Percentiles rank a stretch among this genome's conserved stretches.
phyloP scores from a whole-genome alignment of 2,329 filamentous ascomycete species.

The Scedosporium minutisporum region DNA sequence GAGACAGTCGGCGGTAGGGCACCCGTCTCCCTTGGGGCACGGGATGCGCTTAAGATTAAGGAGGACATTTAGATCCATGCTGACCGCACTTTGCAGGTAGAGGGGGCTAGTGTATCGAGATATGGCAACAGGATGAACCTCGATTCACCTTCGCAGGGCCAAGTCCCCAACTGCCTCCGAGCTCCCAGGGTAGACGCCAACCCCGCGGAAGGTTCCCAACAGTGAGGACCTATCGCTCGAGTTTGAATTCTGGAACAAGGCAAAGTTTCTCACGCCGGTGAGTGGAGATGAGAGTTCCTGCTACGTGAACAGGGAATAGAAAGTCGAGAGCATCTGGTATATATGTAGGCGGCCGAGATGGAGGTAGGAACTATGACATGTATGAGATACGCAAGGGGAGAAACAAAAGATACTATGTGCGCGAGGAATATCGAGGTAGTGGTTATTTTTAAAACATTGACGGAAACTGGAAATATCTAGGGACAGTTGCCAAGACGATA shows the following conservation, averaged over 20 bases:
- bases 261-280: too few species aligned
- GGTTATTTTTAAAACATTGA: not conserved
- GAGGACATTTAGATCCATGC: conserved; percentile 11
- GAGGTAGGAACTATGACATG: not conserved
- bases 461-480: not conserved
- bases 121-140: too few species aligned
- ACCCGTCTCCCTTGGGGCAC: conserved; percentile 37
- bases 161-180: too few species aligned
- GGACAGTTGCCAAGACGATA: not conserved
- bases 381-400: not conserved
- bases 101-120: not conserved
- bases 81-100: not conserved
- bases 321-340: not conserved
- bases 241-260: too few species aligned
- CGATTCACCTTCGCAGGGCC: too few species aligned
- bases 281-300: too few species aligned
- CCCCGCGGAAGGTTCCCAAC: too few species aligned
- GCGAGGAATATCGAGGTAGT: not conserved
- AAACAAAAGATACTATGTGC: not conserved
- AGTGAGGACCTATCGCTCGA: too few species aligned
- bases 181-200: too few species aligned
- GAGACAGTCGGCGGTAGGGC: conserved; percentile 40
- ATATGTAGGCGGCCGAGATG: not conserved
- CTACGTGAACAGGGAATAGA: too few species aligned
- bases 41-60: conserved; percentile 35